Percentiles rank a stretch among this genome's conserved stretches.
phyloP scores from a whole-genome alignment of 2,329 filamentous ascomycete species.

The Rugonectria rugulosa region DNA sequence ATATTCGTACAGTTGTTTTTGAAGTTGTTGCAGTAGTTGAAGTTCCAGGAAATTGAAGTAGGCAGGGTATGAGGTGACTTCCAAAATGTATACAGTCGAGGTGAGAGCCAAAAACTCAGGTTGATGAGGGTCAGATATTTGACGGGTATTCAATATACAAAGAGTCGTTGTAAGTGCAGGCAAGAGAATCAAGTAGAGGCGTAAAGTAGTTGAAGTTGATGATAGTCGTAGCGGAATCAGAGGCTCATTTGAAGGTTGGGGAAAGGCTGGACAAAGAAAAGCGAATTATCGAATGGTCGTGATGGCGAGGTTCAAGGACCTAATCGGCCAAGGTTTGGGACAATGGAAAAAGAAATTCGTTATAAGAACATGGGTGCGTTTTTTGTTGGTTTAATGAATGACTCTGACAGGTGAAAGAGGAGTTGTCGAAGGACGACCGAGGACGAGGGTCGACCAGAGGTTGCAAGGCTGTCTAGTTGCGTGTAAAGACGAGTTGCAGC shows the following conservation, averaged over 20 bases:
- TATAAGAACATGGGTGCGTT: conserved; percentile 54
- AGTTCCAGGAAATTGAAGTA: conserved; percentile 2
- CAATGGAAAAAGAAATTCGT: conserved; percentile 49
- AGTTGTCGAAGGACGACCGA: conserved; percentile 34
- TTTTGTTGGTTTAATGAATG: conserved; percentile 40
- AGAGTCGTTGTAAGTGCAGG: conserved; percentile 33
- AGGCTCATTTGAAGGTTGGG: conserved; percentile 50
- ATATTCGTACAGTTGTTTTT: conserved; percentile 44
- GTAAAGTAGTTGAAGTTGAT: conserved; percentile 34
- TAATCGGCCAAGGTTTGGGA: conserved; percentile 41
- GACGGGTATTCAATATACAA: conserved; percentile 45
- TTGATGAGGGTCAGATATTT: conserved; percentile 31
- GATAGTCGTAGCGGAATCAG: conserved; percentile 47
- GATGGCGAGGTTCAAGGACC: conserved; percentile 40
- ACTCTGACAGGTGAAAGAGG: conserved; percentile 34
- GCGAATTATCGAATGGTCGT: conserved; percentile 44
- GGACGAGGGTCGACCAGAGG: conserved; percentile 41
- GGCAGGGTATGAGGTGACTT: conserved; percentile 14
- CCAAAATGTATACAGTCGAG: conserved; percentile 20
- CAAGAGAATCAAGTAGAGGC: conserved; percentile 34
- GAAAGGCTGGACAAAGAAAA: conserved; percentile 47
- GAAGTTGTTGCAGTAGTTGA: conserved; percentile 21
- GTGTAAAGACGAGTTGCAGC: conserved; percentile 13
- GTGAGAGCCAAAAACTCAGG: conserved; percentile 26
- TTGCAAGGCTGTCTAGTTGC: conserved; percentile 11